Percentiles rank a stretch among this genome's conserved stretches.
Evolutionary conservation across 345 rosid species (phyloP).

Genomic region (Euphorbia peplus): DNA sequence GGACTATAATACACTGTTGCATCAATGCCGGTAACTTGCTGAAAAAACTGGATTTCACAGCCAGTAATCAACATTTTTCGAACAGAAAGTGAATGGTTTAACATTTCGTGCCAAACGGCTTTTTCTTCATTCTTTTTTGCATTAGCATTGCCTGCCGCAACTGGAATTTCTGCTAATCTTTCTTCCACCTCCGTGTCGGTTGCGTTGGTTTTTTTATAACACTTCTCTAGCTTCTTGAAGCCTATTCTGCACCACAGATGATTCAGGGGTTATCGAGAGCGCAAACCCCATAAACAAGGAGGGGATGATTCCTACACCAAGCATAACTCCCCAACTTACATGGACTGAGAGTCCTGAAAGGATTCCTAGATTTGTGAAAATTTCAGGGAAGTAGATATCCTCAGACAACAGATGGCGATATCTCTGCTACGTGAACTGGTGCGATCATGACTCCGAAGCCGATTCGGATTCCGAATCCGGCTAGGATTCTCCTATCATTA

Average conservation of each 20-base stretch:
- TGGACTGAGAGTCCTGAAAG: constrained; percentile 24
- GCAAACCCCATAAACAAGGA: constrained; percentile 23
- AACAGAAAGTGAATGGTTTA: constrained; percentile 20
- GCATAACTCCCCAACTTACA: constrained; percentile 29
- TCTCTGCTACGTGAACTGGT: constrained; percentile 29
- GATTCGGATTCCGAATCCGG: constrained; percentile 28
- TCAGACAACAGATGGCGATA: constrained; percentile 24
- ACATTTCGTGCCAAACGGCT: constrained; percentile 24
- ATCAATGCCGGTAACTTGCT: constrained; percentile 30
- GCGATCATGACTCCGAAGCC: constrained; percentile 28
- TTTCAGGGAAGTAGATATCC: constrained; percentile 30
- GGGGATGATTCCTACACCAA: constrained; percentile 27
- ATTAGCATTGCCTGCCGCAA: constrained; percentile 24
- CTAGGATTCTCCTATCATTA: constrained; percentile 24
- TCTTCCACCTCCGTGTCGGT: constrained; percentile 25
- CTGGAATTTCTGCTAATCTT: constrained; percentile 26
- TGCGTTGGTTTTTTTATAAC: constrained; percentile 18
- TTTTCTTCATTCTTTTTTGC: constrained; percentile 28
- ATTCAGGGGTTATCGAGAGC: constrained; percentile 27
- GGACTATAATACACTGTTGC: constrained; percentile 33
- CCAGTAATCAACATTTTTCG: constrained; percentile 24
- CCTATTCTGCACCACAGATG: constrained; percentile 26
- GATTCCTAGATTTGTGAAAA: constrained; percentile 22
- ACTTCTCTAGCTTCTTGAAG: constrained; percentile 20
- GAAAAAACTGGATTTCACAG: constrained; percentile 27